Base-by-base conservation (phyloP, 148 eudicot species). In the Oxyria digyna region DNA sequence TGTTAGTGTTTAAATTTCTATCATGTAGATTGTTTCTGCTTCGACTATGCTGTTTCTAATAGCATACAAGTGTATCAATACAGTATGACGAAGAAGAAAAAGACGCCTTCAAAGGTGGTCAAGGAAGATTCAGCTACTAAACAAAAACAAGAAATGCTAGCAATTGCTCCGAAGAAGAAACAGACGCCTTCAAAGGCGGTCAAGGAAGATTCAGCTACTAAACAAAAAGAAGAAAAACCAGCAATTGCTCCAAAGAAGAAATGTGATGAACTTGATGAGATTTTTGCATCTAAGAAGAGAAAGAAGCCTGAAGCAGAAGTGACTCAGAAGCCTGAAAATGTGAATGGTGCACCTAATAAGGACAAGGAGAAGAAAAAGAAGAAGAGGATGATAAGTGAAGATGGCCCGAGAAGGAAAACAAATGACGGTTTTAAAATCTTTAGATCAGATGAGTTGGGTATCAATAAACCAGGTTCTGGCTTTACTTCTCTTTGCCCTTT, bases 401-500 rank as follows among this genome's bases (percentile, higher is more conserved):
- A 50, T 13, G 37, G 65, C 14, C 31, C 65, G 29, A 15, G 38
- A 14, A 29, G 65, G 20, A 59, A 9, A 59, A 59, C 65, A 59
- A 59, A 59, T 31, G 65, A 59, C 10, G 65, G 65, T 4, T 20
- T 59, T 31, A 15, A 29, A 27, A 59, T 59, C 37, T 59, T 27
- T 14, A 14, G 35, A 6, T 35, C n/a, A 13, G 37, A 14, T 29
- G 65, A 59, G 4, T 31, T 59, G 9, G 65, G 65, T 59, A 59
- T 59, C 20, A 59, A 59, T 29, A 59, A 59, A 59, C 33, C n/a
- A 59, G 65, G 65, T 59, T 59, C 65, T 31, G 65, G 65, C 29
- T 59, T 59, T 29, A 59, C 65, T 29, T 18, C 35, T 27, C 65
- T 59, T 59, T 59, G 65, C 17, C 65, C 65, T 59, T 59, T 59